Evolutionary conservation across 2,329 filamentous ascomycete genomes (phyloP), one percentile per base, ranked within the genome.

Genomic region (Ophiostoma montium): DNA sequence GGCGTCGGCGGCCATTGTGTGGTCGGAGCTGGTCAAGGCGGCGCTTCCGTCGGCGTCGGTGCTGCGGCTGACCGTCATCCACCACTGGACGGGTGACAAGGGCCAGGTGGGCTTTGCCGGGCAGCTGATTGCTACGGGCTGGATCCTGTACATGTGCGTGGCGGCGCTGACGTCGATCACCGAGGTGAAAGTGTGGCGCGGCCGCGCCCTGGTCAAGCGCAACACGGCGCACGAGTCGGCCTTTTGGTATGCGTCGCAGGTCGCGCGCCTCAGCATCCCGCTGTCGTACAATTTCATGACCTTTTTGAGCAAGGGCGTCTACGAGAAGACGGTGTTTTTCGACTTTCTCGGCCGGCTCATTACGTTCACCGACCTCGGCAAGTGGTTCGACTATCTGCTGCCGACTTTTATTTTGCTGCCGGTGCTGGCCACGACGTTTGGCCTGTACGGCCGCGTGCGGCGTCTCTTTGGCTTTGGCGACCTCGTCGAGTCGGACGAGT

Each of bases 111-210:
- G 86, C 16, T 88, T 96, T 57, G 83, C 82, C 2, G 87, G 88
- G 5, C 92, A 98, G 62, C 63, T 88, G 41, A 82, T 90, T 45
- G 85, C 90, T 1, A 82, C 87, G 2, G 69, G 79, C 13, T 98
- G 92, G 92, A 82, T 98, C 53, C 72, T 89, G 50, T 98, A 98
- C 70, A 98, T 98, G 92, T 94, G 86, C 63, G 74, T 84, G 13
- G 88, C 88, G 43, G 87, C 92, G 5, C 76, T 96, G 46, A 84
- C 80, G 50, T 89, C 88, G 8, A 82, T 98, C 60, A 87, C 83
- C 13, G 87, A 95, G 61, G 86, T 95, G 58, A 94, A 92, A 60
- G 88, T 95, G n/a, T 98, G 92, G 92, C 85, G 92, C 50, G 92
- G 94, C 45, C 80, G 92, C 32, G 90, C 92, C 0, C 72, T 98